phyloP scores from a whole-genome alignment of 345 rosid species.

The Mercurialis annua region DNA sequence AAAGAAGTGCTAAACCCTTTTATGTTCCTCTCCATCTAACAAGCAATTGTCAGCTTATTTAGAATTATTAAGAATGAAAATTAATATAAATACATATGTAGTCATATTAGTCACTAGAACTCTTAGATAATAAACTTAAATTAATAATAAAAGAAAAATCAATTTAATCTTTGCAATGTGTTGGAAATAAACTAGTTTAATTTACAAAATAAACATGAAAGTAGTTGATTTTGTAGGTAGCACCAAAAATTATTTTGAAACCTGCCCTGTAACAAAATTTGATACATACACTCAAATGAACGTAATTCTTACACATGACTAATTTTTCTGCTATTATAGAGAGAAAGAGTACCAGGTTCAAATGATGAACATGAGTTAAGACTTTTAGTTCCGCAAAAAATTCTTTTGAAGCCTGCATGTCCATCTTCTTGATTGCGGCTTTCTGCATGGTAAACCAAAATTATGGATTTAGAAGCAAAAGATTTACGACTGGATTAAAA shows the following conservation, averaged over 20 bases:
- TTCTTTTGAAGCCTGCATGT: constrained; percentile 90
- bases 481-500: too few species aligned
- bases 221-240: background rate
- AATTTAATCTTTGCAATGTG: too few species aligned
- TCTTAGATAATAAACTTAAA: too few species aligned
- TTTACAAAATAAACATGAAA: background rate
- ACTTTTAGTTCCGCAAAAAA: constrained; percentile 95
- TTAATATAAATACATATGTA: too few species aligned
- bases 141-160: too few species aligned
- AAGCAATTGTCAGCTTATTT: too few species aligned
- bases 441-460: constrained; percentile 41
- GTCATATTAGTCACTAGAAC: too few species aligned
- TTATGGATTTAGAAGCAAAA: constrained; percentile 1
- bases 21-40: background rate
- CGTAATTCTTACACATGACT: background rate
- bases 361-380: constrained; percentile 86
- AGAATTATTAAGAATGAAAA: too few species aligned
- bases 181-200: too few species aligned
- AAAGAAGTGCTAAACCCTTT: too few species aligned
- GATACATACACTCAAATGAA: background rate
- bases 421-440: constrained; percentile 99
- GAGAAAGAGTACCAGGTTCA: constrained; percentile 59
- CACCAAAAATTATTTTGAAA: background rate
- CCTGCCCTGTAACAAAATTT: background rate
- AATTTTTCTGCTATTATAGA: background rate